Evolutionary conservation across 192 early-diverging fungal genomes (phyloP), one percentile per base, ranked within the genome.

Genomic region (Dimargaris cristalligena): DNA sequence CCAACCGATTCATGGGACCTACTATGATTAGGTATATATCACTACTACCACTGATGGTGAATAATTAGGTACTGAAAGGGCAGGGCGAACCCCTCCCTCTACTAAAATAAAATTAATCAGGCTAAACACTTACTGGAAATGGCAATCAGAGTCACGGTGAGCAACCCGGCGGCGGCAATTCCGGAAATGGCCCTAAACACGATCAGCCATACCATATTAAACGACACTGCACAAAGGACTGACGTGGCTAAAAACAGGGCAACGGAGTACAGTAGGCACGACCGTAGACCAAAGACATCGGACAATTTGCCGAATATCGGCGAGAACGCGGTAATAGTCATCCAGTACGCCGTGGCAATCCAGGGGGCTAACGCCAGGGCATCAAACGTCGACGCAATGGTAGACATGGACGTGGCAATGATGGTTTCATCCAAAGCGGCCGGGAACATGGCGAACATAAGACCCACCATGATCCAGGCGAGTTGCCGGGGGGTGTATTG

Each of bases 381-480:
- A 2, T 75, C 66, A 44, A 83, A 81, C 47, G 84, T 76, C 16
- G 63, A 62, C 22, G 76, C 70, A 48, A 88, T 84, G 3, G 64
- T 63, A 34, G 75, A 68, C n/a, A 80, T 74, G 32, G 84, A 73
- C 22, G 82, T 84, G 9, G 82, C 71, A 23, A 88, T 68, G 51
- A 88, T 79, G 3, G 83, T 85, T 60, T 80, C 78, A 64, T 88
- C 85, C 29, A 87, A 65, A 31, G 78, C 73, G 11, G 77, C 79
- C 34, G 83, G 71, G 61, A 87, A 80, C 45, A 81, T 71, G 16
- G 71, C 0, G 65, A 60, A 32, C 69, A 73, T 16, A 65, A 57
- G 18, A 64, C 45, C 58, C 65, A 69, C 38, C 59, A 60, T 10
- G 71, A 41, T 41, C 38, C 38, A 41, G 38, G 38, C 16, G 8